These are phyloP conservation scores for Trichoderma koningii DNA, from an alignment of 2,329 filamentous ascomycete species.

Conservation along the genomic window DNA sequence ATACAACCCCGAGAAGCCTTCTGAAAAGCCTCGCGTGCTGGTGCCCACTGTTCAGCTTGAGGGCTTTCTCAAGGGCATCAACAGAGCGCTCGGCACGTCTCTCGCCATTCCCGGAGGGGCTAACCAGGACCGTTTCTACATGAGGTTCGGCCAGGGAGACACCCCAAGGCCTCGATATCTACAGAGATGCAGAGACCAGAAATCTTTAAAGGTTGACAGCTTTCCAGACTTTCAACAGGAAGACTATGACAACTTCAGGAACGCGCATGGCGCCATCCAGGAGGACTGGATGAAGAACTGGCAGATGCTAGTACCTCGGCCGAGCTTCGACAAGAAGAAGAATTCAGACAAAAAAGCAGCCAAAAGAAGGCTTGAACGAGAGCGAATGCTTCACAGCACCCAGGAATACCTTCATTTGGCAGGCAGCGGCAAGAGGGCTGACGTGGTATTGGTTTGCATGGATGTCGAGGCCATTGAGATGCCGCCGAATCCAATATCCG, in stretches of 20 bases:
- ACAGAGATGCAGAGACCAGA: conserved; percentile 54
- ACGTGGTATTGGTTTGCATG: conserved; percentile 68
- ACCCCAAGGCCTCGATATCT: conserved; percentile 69
- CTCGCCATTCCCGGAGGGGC: conserved; percentile 60
- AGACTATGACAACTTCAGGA: conserved; percentile 40
- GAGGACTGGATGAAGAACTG: conserved; percentile 28
- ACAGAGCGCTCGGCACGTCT: conserved; percentile 54
- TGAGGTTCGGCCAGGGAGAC: conserved; percentile 61
- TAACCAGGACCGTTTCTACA: conserved; percentile 57
- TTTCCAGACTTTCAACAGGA: conserved; percentile 42
- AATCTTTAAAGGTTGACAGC: conserved; percentile 37
- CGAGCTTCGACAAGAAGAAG: conserved; percentile 42
- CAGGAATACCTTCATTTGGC: conserved; percentile 71
- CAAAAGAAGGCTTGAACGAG: conserved; percentile 52
- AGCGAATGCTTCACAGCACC: conserved; percentile 61
- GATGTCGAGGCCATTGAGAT: conserved; percentile 83
- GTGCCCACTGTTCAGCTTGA: conserved; percentile 68
- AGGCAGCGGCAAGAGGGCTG: conserved; percentile 15
- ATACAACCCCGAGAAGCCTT: conserved; percentile 51
- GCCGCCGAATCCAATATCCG: conserved; percentile 68
- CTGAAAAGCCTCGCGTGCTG: conserved; percentile 62
- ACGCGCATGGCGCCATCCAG: neutral
- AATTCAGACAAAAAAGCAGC: conserved; percentile 50
- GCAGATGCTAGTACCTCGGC: conserved; percentile 31
- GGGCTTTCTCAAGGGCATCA: conserved; percentile 65